Conservation (phyloP, 305 asterid genomes). For the Fraxinus greggii region DNA sequence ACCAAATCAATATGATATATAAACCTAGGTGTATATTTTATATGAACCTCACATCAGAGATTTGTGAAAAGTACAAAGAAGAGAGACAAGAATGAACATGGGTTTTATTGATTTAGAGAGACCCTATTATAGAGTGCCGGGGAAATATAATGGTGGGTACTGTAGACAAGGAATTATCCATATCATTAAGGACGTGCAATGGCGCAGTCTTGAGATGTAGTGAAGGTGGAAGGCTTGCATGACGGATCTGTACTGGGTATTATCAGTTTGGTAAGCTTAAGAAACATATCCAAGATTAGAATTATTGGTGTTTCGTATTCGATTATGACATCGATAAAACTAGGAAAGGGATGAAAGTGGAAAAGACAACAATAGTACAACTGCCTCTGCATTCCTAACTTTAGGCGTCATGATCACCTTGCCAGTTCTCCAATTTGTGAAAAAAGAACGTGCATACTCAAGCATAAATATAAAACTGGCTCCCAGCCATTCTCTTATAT, state of each 20-base stretch:
- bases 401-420: not conserved
- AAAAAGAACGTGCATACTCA: not conserved
- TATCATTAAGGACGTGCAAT: not conserved
- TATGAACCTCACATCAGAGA: not conserved
- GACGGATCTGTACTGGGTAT: not conserved
- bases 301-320: not conserved
- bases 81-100: not conserved
- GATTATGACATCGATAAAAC: not conserved
- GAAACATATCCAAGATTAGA: not conserved
- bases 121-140: not conserved
- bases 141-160: not conserved
- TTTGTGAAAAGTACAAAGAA: not conserved
- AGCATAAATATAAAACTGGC: not conserved
- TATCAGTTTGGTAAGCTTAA: not conserved
- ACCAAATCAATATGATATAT: not conserved
- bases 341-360: not conserved
- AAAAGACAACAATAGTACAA: not conserved
- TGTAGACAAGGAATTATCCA: not conserved
- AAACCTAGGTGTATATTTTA: not conserved
- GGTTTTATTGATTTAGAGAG: not conserved
- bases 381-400: not conserved
- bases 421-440: not conserved
- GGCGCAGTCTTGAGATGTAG: not conserved
- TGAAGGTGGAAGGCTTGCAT: not conserved
- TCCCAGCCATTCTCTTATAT: constrained; percentile 1